Evolutionary conservation across 495 filamentous ascomycete species (phyloP), one percentile per base, ranked within the genome.

Genomic region (Amorphotheca resinae): DNA sequence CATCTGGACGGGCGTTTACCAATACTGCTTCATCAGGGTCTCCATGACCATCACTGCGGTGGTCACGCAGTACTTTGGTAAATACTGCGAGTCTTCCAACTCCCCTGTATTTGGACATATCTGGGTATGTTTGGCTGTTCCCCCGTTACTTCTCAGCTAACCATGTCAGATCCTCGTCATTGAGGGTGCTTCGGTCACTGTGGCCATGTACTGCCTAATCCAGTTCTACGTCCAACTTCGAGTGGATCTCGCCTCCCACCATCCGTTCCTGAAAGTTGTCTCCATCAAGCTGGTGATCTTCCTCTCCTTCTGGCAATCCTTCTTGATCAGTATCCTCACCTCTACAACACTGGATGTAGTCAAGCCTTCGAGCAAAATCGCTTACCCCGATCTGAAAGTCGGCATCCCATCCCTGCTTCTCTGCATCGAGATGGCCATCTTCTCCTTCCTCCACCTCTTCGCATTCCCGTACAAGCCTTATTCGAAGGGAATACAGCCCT

Each of bases 271-370:
- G 41, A 95, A 95, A 55, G 73, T 95, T 7, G 48, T 86, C 2
- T 82, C 85, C 44, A 93, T 95, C 57, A 94, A 94, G 54, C 72
- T 94, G 28, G 88, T 94, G 50, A 91, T 95, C 59, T 95, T 94
- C 68, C 69, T 95, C 42, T 91, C 83, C 4, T 95, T 94, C 62
- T 95, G 87, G 87, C 88, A 95, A 56, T 74, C 72, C 32, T 72
- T 76, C 41, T 47, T 83, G 38, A 83, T 88, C 51, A 81, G 74
- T 25, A 64, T 87, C 38, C 68, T 82, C 39, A 80, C 76, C 11
- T 80, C 77, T 1, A 45, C 65, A 8, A 67, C 64, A 0, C 52
- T 71, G 16, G 67, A 79, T 7, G 66, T 75, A 21, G 67, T 93
- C 44, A 73, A 77, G 47, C 56, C 79, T 3, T 77, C 70, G 20